phyloP scores from a whole-genome alignment of 2,329 filamentous ascomycete genomes.

The Aspergillus sojae region DNA sequence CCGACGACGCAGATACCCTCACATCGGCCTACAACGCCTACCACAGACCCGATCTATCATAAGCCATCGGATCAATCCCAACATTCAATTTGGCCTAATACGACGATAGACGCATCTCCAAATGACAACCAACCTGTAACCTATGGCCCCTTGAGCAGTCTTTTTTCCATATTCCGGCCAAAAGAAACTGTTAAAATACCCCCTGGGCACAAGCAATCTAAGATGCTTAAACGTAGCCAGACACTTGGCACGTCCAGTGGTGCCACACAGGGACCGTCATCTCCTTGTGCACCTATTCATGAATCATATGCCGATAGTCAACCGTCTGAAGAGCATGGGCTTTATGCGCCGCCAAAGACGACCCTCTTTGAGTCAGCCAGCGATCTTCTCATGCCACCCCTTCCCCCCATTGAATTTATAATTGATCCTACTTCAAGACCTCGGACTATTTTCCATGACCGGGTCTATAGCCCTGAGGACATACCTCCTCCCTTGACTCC shows the following conservation, averaged over 20 bases:
- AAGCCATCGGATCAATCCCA: conserved; percentile 24
- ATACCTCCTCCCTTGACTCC: conserved; percentile 75
- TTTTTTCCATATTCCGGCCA: conserved; percentile 76
- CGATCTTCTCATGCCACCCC: conserved; percentile 85
- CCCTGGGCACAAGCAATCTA: conserved; percentile 51
- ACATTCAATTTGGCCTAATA: conserved; percentile 12
- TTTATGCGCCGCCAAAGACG: conserved; percentile 79
- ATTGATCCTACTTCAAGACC: conserved; percentile 79
- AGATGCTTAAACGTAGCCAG: conserved; percentile 77
- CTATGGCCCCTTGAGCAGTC: conserved; percentile 59
- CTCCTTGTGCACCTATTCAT: conserved; percentile 11
- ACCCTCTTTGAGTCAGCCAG: conserved; percentile 95
- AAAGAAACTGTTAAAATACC: conserved; percentile 52
- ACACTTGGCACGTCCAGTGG: conserved; percentile 56
- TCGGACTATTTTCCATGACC: conserved; percentile 93
- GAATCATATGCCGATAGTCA: conserved; percentile 50
- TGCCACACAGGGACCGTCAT: conserved; percentile 12
- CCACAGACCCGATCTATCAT: conserved; percentile 9
- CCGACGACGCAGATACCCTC: conserved; percentile 12
- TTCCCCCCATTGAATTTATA: conserved; percentile 80
- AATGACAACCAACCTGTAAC: conserved; percentile 30
- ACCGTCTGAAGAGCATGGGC: conserved; percentile 51
- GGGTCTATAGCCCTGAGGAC: conserved; percentile 89
- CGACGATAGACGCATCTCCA: background rate
- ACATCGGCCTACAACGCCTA: conserved; percentile 8